Evolutionary conservation across 805 yeast genomes (phyloP).

Genomic region (Sugiyamaella chiloensis): DNA sequence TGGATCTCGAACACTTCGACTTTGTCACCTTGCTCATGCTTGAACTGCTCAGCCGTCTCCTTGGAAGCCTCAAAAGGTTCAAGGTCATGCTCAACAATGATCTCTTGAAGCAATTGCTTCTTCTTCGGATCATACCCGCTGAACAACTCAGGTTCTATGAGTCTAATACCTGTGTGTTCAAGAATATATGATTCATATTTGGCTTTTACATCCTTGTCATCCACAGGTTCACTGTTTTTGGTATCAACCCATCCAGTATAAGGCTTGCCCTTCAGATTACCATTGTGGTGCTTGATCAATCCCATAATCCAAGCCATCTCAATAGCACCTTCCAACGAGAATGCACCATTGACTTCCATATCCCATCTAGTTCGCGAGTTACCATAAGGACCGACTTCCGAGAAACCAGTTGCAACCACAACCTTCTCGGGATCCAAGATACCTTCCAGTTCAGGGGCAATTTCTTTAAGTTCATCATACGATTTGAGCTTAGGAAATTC

Average conservation of each 20-base stretch:
- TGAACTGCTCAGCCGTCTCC: slow-evolving; percentile 93
- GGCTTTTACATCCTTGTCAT: slow-evolving; percentile 87
- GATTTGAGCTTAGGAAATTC: slow-evolving; percentile 87
- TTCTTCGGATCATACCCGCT: slow-evolving; percentile 91
- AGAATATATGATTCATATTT: slow-evolving; percentile 87
- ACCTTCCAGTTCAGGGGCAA: slow-evolving; percentile 73
- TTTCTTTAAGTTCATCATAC: slow-evolving; percentile 64
- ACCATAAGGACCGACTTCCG: slow-evolving; percentile 99
- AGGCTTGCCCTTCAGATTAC: slow-evolving; percentile 76
- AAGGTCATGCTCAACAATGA: slow-evolving; percentile 92
- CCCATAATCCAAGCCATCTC: slow-evolving; percentile 99
- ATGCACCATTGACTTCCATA: slow-evolving; percentile 94
- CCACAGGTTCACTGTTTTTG: slow-evolving; percentile 88
- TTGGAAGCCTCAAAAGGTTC: slow-evolving; percentile 94
- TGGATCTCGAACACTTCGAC: slow-evolving; percentile 87
- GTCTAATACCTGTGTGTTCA: slow-evolving; percentile 94
- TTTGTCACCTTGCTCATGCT: slow-evolving; percentile 87
- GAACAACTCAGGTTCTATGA: slow-evolving; percentile 93
- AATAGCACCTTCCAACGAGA: slow-evolving; percentile 94
- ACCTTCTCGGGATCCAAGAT: slow-evolving; percentile 88
- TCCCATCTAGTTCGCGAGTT: slow-evolving; percentile 99
- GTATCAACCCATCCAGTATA: slow-evolving; percentile 98
- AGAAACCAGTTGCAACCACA: slow-evolving; percentile 94
- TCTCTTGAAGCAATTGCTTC: slow-evolving; percentile 92
- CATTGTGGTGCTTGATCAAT: slow-evolving; percentile 90